Percentiles rank a stretch among this genome's conserved stretches.
These are phyloP conservation scores for Tremella fuciformis DNA, from an alignment of 768 basidiomycete species.

Conservation along the genomic window DNA sequence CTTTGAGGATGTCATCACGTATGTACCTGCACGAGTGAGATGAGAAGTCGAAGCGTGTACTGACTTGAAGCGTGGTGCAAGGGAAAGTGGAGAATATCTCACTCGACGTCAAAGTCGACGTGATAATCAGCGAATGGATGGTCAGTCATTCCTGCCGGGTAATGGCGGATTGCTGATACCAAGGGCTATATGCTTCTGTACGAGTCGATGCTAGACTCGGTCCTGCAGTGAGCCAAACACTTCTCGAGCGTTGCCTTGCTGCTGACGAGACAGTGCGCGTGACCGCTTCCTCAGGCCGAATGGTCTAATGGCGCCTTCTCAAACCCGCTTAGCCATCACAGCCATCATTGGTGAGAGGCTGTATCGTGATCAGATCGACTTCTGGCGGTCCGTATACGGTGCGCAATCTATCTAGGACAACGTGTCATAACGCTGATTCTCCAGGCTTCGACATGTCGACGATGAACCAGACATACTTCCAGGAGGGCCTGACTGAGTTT, in stretches of 20 bases:
- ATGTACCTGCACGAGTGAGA: conserved; percentile 22
- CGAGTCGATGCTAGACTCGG: conserved; percentile 97
- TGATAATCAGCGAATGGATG: conserved; percentile 99
- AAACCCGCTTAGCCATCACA: conserved; percentile 78
- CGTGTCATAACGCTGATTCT: not conserved
- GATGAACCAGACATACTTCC: conserved; percentile 72
- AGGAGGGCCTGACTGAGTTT: conserved; percentile 81
- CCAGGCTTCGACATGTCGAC: conserved; percentile 81
- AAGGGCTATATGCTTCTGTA: conserved; percentile 63
- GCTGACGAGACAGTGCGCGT: conserved; percentile 57
- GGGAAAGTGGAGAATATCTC: conserved; percentile 86
- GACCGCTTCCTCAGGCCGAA: conserved; percentile 73
- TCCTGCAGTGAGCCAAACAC: conserved; percentile 57
- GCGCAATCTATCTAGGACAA: conserved; percentile 25
- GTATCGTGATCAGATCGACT: conserved; percentile 74
- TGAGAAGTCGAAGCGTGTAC: not conserved
- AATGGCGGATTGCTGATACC: conserved; percentile 6
- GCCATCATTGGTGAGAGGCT: conserved; percentile 74
- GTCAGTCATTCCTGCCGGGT: conserved; percentile 52
- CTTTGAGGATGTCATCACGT: conserved; percentile 68
- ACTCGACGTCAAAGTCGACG: conserved; percentile 78
- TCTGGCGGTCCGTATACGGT: conserved; percentile 93
- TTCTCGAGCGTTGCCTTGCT: not conserved
- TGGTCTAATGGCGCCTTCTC: conserved; percentile 87
- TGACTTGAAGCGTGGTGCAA: conserved; percentile 63